A percentile compares a stretch with the other conserved stretches of the same genome.
Conservation (phyloP, 495 filamentous ascomycete genomes). For the Aspergillus asperescens region DNA sequence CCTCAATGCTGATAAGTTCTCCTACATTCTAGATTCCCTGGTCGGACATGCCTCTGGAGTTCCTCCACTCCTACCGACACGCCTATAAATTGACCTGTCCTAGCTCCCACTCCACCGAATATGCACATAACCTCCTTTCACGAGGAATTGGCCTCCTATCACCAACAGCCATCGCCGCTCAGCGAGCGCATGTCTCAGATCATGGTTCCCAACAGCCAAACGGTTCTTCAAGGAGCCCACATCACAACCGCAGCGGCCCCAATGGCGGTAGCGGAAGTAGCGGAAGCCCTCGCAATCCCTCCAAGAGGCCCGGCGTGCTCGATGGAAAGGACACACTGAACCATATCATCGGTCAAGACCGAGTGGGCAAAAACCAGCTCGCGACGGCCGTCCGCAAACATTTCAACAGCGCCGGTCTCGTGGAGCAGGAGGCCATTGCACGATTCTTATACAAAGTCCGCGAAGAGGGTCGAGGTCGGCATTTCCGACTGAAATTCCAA, state of each 20-base stretch:
- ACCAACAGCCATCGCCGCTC: constrained; percentile 42
- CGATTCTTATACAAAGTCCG: constrained; percentile 79
- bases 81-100: constrained; percentile 69
- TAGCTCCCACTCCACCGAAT: constrained; percentile 60
- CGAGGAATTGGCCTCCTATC: constrained; percentile 61
- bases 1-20: constrained; percentile 9
- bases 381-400: constrained; percentile 81
- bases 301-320: constrained; percentile 3
- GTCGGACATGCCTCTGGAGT: constrained; percentile 62
- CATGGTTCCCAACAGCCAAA: constrained; percentile 11
- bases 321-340: constrained; percentile 26
- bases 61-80: constrained; percentile 77
- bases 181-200: constrained; percentile 28
- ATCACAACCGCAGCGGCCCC: constrained; percentile 8
- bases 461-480: constrained; percentile 41
- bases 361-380: constrained; percentile 71
- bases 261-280: constrained; percentile 13
- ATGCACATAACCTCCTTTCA: constrained; percentile 66
- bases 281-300: constrained; percentile 9
- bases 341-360: constrained; percentile 43
- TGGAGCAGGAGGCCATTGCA: constrained; percentile 83
- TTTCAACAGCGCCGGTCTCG: constrained; percentile 79
- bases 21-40: constrained; percentile 59
- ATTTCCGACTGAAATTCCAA: constrained; percentile 44
- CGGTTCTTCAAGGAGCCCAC: constrained; percentile 12